Evolutionary conservation across 202 grass and related monocot genomes (phyloP).

Genomic region (Panicum virgatum): DNA sequence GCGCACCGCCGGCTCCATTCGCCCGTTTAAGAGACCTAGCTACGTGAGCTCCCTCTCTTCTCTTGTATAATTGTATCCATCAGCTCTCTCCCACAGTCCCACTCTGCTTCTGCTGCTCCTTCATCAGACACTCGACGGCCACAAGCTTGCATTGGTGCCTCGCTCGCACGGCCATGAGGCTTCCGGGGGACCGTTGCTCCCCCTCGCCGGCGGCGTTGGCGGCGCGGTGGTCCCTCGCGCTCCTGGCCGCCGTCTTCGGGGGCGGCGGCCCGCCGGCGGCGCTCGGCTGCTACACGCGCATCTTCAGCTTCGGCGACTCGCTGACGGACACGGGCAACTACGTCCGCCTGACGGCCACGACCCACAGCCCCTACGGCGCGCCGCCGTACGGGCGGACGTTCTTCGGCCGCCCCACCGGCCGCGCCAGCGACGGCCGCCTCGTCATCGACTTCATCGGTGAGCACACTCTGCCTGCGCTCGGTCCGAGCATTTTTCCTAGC

Average conservation of each 20-base stretch:
- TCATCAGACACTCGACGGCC: background rate
- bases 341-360: conserved; percentile 35
- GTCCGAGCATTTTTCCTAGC: background rate
- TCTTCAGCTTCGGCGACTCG: conserved; percentile 76
- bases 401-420: conserved; percentile 57
- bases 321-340: conserved; percentile 67
- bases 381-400: conserved; percentile 57
- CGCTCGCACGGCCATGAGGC: conserved; percentile 5
- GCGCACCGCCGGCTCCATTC: background rate
- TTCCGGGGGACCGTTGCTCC: background rate
- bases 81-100: background rate
- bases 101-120: background rate
- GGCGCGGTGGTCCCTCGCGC: conserved; percentile 9
- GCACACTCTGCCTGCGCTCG: background rate
- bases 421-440: conserved; percentile 61
- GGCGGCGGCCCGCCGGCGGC: background rate
- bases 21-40: background rate
- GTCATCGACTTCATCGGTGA: conserved; percentile 76
- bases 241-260: background rate
- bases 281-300: conserved; percentile 52
- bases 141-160: background rate
- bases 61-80: too few species aligned
- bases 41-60: background rate
- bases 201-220: conserved; percentile 32
- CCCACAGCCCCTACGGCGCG: conserved; percentile 34